These are phyloP conservation scores for Pyricularia sp. DNA, from an alignment of 2,329 filamentous ascomycete genomes.

Conservation along the genomic window DNA sequence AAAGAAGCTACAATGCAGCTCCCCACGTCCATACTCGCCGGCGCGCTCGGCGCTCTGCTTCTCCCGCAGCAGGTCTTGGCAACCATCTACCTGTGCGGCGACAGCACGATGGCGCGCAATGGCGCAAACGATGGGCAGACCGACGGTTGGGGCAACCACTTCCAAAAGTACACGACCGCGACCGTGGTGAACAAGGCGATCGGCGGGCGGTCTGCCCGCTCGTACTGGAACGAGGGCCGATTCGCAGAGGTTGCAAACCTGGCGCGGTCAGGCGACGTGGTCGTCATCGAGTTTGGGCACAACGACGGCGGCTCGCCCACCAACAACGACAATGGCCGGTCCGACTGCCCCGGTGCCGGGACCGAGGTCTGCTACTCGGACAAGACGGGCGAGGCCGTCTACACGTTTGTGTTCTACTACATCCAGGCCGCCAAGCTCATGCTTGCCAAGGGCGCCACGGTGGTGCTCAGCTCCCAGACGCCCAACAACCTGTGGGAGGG, in stretches of 20 bases:
- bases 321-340: constrained; percentile 43
- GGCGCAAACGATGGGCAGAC: constrained; percentile 15
- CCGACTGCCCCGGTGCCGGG: constrained; percentile 40
- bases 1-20: constrained; percentile 1
- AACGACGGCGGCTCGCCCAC: constrained; percentile 50
- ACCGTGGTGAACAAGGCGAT: constrained; percentile 55
- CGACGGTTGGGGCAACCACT: constrained; percentile 42
- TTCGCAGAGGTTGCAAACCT: constrained; percentile 41
- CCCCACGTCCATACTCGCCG: neutral
- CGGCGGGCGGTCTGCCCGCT: constrained; percentile 52
- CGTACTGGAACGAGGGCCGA: constrained; percentile 51
- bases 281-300: constrained; percentile 59
- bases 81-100: constrained; percentile 38
- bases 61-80: neutral
- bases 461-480: constrained; percentile 45
- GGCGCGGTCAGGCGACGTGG: constrained; percentile 43
- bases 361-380: constrained; percentile 34
- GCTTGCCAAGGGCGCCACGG: constrained; percentile 43
- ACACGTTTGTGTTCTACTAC: constrained; percentile 48
- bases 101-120: constrained; percentile 38
- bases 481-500: constrained; percentile 46
- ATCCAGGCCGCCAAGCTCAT: constrained; percentile 41
- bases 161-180: constrained; percentile 22
- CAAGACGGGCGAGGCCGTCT: constrained; percentile 38
- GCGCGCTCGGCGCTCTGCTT: neutral